Evolutionary conservation across 75 land plant genomes (phyloP), one percentile per base, ranked within the genome.

Genomic region (Sequoiadendron giganteum): DNA sequence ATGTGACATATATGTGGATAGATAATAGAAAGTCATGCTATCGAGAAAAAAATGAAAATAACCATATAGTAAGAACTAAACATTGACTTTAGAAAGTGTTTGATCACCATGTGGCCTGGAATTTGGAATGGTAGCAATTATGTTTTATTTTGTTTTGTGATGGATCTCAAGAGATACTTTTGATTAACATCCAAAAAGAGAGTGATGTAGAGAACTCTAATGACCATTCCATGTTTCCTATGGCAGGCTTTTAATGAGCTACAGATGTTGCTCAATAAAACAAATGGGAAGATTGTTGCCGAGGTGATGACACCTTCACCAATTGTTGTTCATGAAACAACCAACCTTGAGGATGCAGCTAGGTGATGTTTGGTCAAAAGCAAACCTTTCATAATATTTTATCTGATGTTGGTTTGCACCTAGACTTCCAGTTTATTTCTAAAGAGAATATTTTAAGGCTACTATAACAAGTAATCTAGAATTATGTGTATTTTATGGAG

Each of bases 291-390:
- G 86, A 91, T 94, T 84, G 92, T 97, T 65, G 94, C 96, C 28
- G 99, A 97, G 54, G 91, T 97, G 91, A 97, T 97, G 99, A 96
- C 98, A 11, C 94, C 95, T 70, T 90, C 97, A 73, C 99, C 99
- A 5, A 92, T 97, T 84, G 95, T 96, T 61, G 95, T 97, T 86
- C 93, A 91, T 86, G 99, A 95, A 87, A 88, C 88, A 49, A 95
- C 95, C 15, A 96, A 95, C 87, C 90, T 97, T 13, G 99, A 95
- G 90, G 98, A 97, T 91, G 99, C 97, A 87, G 99, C 98, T 38
- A 95, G 96, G 99, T 97, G 81, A 68, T 61, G 54, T 56, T 65
- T 40, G 36, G 6, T 79, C 2, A 40, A 47, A 82, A 82, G 85
- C 81, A 30, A n/a, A 48, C 13, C 58, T 58, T 49, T 52, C 83